Percentiles rank a stretch among this genome's conserved stretches.
phyloP scores from a whole-genome alignment of 768 basidiomycete species.

The Mycena latifolia region DNA sequence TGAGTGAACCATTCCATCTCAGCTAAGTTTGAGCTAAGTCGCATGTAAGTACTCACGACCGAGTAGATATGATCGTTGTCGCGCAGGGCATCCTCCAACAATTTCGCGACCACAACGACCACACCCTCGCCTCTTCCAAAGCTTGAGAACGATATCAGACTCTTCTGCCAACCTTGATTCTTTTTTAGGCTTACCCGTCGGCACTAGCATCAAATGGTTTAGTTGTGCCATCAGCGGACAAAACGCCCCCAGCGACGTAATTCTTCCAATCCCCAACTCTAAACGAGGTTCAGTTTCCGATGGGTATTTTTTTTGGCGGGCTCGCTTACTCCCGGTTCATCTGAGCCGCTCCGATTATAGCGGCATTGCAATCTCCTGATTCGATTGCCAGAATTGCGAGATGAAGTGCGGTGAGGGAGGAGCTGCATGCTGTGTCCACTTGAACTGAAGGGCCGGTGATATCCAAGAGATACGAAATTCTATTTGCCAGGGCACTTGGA shows the following conservation, averaged over 20 bases:
- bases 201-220: conserved; percentile 25
- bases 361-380: conserved; percentile 51
- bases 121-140: conserved; percentile 43
- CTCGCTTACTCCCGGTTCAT: conserved; percentile 34
- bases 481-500: conserved; percentile 45
- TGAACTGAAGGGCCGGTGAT: conserved; percentile 50
- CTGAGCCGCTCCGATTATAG: conserved; percentile 51
- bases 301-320: too few relatives aligned
- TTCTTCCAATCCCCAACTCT: conserved; percentile 34
- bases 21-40: too few relatives aligned
- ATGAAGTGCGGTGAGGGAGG: conserved; percentile 52
- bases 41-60: conserved; percentile 31
- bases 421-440: conserved; percentile 54
- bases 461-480: conserved; percentile 46
- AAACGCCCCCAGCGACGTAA: conserved; percentile 36
- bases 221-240: conserved; percentile 16
- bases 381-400: conserved; percentile 51
- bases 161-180: conserved; percentile 13
- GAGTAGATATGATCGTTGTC: conserved; percentile 49
- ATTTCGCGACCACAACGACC: conserved; percentile 39
- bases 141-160: background rate
- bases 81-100: conserved; percentile 42
- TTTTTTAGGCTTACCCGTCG: conserved; percentile 7
- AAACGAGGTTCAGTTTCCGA: too few relatives aligned
- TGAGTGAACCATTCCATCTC: too few relatives aligned